A percentile compares a stretch with the other conserved stretches of the same genome.
phyloP scores from a whole-genome alignment of 257 asterid genomes.

The Primulina tabacum region DNA sequence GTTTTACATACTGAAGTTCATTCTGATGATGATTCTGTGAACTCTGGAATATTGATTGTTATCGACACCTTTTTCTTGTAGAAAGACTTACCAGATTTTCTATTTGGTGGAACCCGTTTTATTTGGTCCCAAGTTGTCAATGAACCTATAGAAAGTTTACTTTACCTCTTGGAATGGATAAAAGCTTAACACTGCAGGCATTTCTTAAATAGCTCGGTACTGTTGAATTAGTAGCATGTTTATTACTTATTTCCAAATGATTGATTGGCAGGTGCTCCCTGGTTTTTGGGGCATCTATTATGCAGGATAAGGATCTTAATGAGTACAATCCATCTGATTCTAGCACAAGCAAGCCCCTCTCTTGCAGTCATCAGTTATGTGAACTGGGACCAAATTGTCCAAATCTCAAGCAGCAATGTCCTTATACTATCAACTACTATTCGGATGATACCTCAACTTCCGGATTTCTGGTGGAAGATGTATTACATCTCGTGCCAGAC shows the following conservation, averaged over 20 bases:
- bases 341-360: slow-evolving; percentile 56
- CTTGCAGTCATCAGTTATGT: slow-evolving; percentile 73
- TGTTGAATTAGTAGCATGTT: slow-evolving; percentile 39
- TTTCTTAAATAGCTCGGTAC: slow-evolving; percentile 21
- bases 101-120: too few species aligned
- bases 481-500: slow-evolving; percentile 66
- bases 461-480: slow-evolving; percentile 76
- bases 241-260: slow-evolving; percentile 67
- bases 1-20: not conserved
- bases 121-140: not conserved
- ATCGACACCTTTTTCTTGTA: not conserved
- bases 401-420: slow-evolving; percentile 57
- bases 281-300: slow-evolving; percentile 82
- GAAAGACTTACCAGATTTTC: slow-evolving; percentile 2
- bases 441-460: slow-evolving; percentile 73
- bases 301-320: slow-evolving; percentile 82
- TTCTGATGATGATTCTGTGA: not conserved
- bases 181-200: not conserved
- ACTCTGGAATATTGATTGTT: not conserved
- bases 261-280: slow-evolving; percentile 96
- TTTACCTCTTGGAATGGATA: not conserved
- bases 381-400: slow-evolving; percentile 53
- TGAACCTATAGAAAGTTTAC: not conserved
- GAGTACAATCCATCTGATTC: slow-evolving; percentile 77
- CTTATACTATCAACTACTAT: slow-evolving; percentile 57